Percentiles rank a stretch among this genome's conserved stretches.
Conservation (phyloP, 2,329 filamentous ascomycete genomes). For the Epichloe brachyelytri region DNA sequence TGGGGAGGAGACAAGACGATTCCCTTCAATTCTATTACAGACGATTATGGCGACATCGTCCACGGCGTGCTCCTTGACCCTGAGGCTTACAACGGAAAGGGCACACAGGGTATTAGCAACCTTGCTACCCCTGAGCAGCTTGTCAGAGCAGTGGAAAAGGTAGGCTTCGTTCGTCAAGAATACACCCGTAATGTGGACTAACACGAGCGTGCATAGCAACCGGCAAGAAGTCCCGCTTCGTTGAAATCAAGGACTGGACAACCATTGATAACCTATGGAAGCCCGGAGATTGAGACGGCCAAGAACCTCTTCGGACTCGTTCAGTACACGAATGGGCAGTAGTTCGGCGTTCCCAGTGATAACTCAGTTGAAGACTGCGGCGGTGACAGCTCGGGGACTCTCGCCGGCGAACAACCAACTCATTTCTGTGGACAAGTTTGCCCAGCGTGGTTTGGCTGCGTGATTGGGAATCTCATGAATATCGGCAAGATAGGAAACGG, state of each 20-base stretch:
- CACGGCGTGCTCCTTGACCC: conserved; percentile 30
- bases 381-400: neutral
- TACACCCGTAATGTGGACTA: neutral
- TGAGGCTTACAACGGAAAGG: conserved; percentile 19
- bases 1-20: too few relatives aligned
- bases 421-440: neutral
- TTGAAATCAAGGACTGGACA: conserved; percentile 19
- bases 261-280: conserved; percentile 17
- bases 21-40: too few relatives aligned
- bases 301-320: too few relatives aligned
- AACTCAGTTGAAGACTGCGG: too few relatives aligned
- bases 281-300: too few relatives aligned
- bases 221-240: conserved; percentile 19
- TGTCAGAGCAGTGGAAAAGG: conserved; percentile 21
- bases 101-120: conserved; percentile 19
- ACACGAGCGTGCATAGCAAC: conserved; percentile 12
- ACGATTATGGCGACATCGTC: conserved; percentile 11
- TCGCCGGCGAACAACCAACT: neutral
- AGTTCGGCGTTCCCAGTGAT: too few relatives aligned
- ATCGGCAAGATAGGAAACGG: too few relatives aligned
- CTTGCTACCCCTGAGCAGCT: conserved; percentile 16
- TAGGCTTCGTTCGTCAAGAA: conserved; percentile 1
- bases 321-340: too few relatives aligned
- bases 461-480: too few relatives aligned
- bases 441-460: neutral